These are phyloP conservation scores for Dactylellina cionopaga DNA, from an alignment of 2,329 filamentous ascomycete genomes.

Conservation along the genomic window DNA sequence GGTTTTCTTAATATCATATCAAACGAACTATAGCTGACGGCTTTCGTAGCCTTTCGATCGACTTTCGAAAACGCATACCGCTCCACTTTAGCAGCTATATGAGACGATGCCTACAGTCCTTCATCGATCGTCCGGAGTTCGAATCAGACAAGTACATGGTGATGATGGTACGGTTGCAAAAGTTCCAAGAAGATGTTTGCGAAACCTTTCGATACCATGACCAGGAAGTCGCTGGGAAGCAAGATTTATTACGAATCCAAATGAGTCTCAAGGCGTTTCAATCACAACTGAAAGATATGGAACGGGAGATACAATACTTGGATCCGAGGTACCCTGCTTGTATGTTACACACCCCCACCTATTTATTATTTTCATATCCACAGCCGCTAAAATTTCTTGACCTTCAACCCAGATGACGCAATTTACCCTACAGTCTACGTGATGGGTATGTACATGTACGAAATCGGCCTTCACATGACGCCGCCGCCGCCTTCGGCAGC, in stretches of 20 bases:
- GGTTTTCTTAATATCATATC: not conserved
- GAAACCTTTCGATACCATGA: constrained; percentile 56
- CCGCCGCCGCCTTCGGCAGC: constrained; percentile 36
- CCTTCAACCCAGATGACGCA: constrained; percentile 52
- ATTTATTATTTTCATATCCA: constrained; percentile 24
- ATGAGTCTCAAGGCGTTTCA: constrained; percentile 56
- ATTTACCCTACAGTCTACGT: constrained; percentile 49
- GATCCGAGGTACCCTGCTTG: constrained; percentile 51
- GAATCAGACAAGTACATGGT: constrained; percentile 56
- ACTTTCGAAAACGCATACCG: constrained; percentile 56
- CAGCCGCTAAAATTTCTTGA: constrained; percentile 28
- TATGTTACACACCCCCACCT: not conserved
- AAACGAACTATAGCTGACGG: not conserved
- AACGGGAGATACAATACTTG: constrained; percentile 53
- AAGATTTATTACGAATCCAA: constrained; percentile 55
- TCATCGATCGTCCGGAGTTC: constrained; percentile 49
- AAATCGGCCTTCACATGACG: constrained; percentile 46
- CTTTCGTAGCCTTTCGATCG: constrained; percentile 54
- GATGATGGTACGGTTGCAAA: constrained; percentile 55
- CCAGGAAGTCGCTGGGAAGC: constrained; percentile 39
- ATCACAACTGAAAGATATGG: constrained; percentile 55
- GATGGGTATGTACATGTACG: constrained; percentile 56
- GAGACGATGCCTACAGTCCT: constrained; percentile 54
- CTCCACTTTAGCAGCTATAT: constrained; percentile 56
- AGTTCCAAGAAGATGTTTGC: constrained; percentile 56